Base-by-base conservation (phyloP, 2,329 filamentous ascomycete genomes). In the Mycosphaerella sp. region DNA sequence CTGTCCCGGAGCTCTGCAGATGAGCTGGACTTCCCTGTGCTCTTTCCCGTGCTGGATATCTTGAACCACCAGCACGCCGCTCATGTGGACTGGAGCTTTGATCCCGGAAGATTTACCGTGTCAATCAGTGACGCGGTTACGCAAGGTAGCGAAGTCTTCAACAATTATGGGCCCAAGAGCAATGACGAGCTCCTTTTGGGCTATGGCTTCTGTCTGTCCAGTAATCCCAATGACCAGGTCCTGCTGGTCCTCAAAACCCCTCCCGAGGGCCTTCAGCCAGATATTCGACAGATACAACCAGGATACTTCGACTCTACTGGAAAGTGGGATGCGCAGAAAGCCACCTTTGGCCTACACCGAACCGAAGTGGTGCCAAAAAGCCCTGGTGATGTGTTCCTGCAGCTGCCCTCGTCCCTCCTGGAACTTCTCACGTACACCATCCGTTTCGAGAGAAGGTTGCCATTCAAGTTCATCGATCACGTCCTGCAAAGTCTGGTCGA, bases 101-200 rank as follows among this genome's bases (percentile, higher is more conserved):
- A 72, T 31, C 61, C 64, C 3, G 69, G 65, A 7, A 56, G 62
- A 2, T 77, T 77, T 55, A 66, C 66, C 8, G 63, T 79, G 21
- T 67, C 67, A 7, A 57, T 72, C 26, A 65, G 69, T 3, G 67
- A 73, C 4, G 53, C 54, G 0, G 59, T 74, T 2, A 39, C 60
- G 3, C 56, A 65, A 4, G 74, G 73, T 2, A 66, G 69, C 3
- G 72, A 79, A 56, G 64, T 80, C 2, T 76, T 70, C 66, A 80
- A 80, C 62, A 80, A 80, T 59, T 80, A 80, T 52, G 77, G 73
- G 0, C 73, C 76, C 1, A 79, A 79, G 58, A 68, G 72, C 5
- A 80, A 80, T 48, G 76, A 77, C 57, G 76, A 80, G 60, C 65
- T 80, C 2, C 66, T 80, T 2, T 71, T 78, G 44, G 77, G 77